Conservation (phyloP, 2,329 filamentous ascomycete genomes). For the Aureobasidium subglaciale region DNA sequence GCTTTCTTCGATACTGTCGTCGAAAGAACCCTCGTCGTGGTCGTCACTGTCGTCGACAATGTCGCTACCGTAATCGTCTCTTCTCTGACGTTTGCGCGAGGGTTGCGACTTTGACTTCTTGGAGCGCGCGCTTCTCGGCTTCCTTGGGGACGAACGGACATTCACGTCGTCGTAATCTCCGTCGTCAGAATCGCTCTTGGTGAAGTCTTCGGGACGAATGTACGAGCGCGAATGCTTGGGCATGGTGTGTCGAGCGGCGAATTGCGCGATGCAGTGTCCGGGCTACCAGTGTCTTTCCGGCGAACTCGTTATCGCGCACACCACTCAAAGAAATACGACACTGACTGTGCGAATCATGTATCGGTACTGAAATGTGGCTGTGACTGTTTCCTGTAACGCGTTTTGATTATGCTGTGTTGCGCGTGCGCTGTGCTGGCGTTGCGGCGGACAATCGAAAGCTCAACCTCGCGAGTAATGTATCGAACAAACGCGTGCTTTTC, state of each 20-base stretch:
- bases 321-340: not conserved
- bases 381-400: not conserved
- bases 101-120: slow-evolving; percentile 17
- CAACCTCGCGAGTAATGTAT: not conserved
- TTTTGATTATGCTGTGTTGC: not conserved
- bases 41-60: slow-evolving; percentile 37
- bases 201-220: slow-evolving; percentile 29
- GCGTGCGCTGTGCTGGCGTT: slow-evolving; percentile 11
- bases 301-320: not conserved
- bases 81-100: slow-evolving; percentile 30
- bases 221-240: slow-evolving; percentile 8
- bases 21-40: slow-evolving; percentile 35
- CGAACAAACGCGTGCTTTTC: not conserved
- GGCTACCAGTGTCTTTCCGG: not conserved
- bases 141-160: slow-evolving; percentile 20
- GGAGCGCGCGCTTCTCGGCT: slow-evolving; percentile 8
- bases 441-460: not conserved
- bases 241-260: slow-evolving; percentile 3
- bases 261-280: not conserved
- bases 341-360: not conserved
- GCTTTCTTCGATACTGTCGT: slow-evolving; percentile 31
- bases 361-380: not conserved
- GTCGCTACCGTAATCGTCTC: slow-evolving; percentile 35
- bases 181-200: slow-evolving; percentile 32
- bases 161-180: slow-evolving; percentile 27